A percentile compares a stretch with the other conserved stretches of the same genome.
These are phyloP conservation scores for Buxus sempervirens DNA, from an alignment of 164 flowering plant genomes.

Conservation along the genomic window DNA sequence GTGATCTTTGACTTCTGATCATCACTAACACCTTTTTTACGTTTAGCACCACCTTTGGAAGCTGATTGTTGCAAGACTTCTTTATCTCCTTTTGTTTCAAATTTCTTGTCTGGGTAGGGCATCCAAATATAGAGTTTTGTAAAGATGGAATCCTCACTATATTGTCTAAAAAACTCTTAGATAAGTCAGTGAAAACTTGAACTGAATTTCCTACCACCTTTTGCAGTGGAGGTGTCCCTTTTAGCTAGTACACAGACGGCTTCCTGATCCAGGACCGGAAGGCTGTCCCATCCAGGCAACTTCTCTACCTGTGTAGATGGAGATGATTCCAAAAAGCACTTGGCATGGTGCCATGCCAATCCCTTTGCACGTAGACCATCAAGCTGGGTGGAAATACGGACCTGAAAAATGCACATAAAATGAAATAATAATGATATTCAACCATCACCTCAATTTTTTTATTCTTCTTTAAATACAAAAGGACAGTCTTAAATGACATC, in stretches of 20 bases:
- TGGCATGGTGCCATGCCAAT: slow-evolving; percentile 88
- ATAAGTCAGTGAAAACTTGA: neutral
- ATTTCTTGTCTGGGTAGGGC: slow-evolving; percentile 23
- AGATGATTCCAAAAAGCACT: slow-evolving; percentile 59
- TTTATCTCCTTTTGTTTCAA: slow-evolving; percentile 25
- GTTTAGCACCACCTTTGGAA: slow-evolving; percentile 56
- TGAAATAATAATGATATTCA: neutral
- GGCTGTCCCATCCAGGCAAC: slow-evolving; percentile 70
- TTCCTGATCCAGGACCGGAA: slow-evolving; percentile 54
- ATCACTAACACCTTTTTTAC: slow-evolving; percentile 39
- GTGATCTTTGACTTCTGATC: slow-evolving; percentile 49
- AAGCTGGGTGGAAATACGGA: slow-evolving; percentile 68
- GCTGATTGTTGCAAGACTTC: slow-evolving; percentile 25
- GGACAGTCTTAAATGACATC: neutral
- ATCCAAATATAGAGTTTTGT: slow-evolving; percentile 1
- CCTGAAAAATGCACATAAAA: slow-evolving; percentile 31
- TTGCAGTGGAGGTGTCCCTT: slow-evolving; percentile 29
- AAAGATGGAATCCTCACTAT: neutral
- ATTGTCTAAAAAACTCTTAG: neutral
- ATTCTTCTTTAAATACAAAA: neutral
- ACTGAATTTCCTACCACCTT: slow-evolving; percentile 35
- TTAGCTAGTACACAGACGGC: slow-evolving; percentile 36
- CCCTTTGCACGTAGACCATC: slow-evolving; percentile 60
- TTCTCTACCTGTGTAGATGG: slow-evolving; percentile 56
- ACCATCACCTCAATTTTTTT: neutral